Conservation (phyloP, 2,329 filamentous ascomycete genomes). For the Mycogone perniciosa region DNA sequence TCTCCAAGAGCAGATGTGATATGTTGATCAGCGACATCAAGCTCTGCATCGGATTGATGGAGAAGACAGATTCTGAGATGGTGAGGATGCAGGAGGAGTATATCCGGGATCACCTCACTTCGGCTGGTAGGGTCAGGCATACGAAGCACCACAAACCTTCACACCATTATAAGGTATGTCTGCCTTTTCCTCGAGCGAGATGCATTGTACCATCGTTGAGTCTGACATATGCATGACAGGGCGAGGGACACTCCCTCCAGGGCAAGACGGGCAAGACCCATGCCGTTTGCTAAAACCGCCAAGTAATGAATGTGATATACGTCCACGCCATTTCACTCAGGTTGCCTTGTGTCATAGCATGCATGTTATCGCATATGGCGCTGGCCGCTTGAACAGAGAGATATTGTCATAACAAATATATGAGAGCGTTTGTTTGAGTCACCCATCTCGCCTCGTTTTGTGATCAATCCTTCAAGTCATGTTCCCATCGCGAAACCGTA, state of each 20-base stretch:
- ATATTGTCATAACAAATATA: too few relatives aligned
- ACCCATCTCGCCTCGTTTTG: too few relatives aligned
- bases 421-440: too few relatives aligned
- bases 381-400: too few relatives aligned
- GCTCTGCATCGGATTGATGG: slow-evolving; percentile 64
- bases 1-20: slow-evolving; percentile 76
- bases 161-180: neutral
- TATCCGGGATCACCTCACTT: slow-evolving; percentile 49
- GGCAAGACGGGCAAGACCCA: slow-evolving; percentile 90
- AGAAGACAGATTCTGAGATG: slow-evolving; percentile 65
- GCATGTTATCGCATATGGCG: too few relatives aligned
- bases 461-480: too few relatives aligned
- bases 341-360: too few relatives aligned
- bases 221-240: slow-evolving; percentile 30
- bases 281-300: slow-evolving; percentile 59
- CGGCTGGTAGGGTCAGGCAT: slow-evolving; percentile 47
- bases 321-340: too few relatives aligned
- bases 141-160: slow-evolving; percentile 2
- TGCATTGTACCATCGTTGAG: neutral
- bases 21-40: slow-evolving; percentile 72
- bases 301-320: neutral
- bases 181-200: neutral
- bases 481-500: too few relatives aligned
- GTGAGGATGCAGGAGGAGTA: slow-evolving; percentile 65
- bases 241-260: slow-evolving; percentile 81